A percentile compares a stretch with the other conserved stretches of the same genome.
phyloP scores from a whole-genome alignment of 1,139 yeast species.

The Yamadazyma blattariae region DNA sequence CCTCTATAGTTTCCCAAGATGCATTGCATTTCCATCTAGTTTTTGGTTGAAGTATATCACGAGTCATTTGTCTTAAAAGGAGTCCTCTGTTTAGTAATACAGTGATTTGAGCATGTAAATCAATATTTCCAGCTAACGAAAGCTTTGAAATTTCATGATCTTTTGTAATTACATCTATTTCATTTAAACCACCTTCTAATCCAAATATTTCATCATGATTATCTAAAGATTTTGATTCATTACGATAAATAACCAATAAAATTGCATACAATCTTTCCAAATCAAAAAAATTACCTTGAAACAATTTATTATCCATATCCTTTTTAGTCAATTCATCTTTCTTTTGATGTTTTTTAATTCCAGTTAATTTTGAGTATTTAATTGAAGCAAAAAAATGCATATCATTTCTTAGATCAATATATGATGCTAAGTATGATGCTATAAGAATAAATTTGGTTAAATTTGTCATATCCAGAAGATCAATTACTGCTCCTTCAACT shows the following conservation, averaged over 20 bases:
- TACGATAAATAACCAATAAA: conserved; percentile 53
- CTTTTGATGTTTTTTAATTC: conserved; percentile 25
- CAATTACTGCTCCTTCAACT: conserved; percentile 16
- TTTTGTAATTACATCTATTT: conserved; percentile 28
- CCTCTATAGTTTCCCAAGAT: conserved; percentile 49
- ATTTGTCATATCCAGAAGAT: conserved; percentile 42
- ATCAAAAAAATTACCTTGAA: conserved; percentile 63
- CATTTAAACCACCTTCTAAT: conserved; percentile 28
- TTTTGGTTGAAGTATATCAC: conserved; percentile 59
- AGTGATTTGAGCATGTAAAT: conserved; percentile 58
- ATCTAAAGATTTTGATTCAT: conserved; percentile 29
- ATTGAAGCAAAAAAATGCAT: conserved; percentile 58
- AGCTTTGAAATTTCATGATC: conserved; percentile 32
- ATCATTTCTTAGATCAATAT: conserved; percentile 58
- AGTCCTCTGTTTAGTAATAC: conserved; percentile 56
- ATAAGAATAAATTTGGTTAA: conserved; percentile 60
- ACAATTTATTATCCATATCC: conserved; percentile 51
- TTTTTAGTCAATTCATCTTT: conserved; percentile 38
- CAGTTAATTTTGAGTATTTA: conserved; percentile 43
- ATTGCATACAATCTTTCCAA: conserved; percentile 69
- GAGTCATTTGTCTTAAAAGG: conserved; percentile 44
- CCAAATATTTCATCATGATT: conserved; percentile 24
- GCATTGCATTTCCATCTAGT: conserved; percentile 66
- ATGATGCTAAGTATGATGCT: conserved; percentile 72
- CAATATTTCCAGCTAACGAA: conserved; percentile 40